These are phyloP conservation scores for Puccinia coronata DNA, from an alignment of 1,284 basidiomycete species.

Conservation along the genomic window DNA sequence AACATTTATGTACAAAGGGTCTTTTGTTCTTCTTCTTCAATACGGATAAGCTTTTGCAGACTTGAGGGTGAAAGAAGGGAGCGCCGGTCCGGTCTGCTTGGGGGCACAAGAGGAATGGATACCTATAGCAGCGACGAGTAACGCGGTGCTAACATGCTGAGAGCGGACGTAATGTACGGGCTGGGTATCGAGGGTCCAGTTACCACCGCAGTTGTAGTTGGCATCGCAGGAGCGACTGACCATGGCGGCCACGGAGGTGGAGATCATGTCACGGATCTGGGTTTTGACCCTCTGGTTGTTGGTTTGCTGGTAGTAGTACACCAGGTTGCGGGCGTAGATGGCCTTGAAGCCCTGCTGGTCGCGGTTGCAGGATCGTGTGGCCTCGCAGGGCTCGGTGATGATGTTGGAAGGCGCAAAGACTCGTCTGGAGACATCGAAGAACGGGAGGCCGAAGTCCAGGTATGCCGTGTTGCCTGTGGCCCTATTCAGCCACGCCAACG, in stretches of 20 bases:
- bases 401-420: constrained; percentile 28
- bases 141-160: constrained; percentile 47
- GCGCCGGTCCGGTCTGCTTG: background rate
- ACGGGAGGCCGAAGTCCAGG: constrained; percentile 26
- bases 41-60: background rate
- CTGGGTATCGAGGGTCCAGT: constrained; percentile 48
- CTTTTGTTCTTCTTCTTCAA: background rate
- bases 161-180: constrained; percentile 48
- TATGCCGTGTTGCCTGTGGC: constrained; percentile 38
- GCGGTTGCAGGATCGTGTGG: constrained; percentile 37
- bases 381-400: constrained; percentile 43
- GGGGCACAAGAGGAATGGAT: background rate
- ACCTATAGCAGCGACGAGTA: constrained; percentile 44
- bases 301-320: constrained; percentile 23
- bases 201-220: constrained; percentile 47
- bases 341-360: constrained; percentile 50
- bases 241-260: constrained; percentile 38
- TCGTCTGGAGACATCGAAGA: constrained; percentile 7
- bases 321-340: constrained; percentile 38
- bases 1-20: no score
- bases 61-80: background rate
- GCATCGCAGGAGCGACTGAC: constrained; percentile 32
- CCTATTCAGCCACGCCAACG: constrained; percentile 36
- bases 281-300: constrained; percentile 13
- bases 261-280: constrained; percentile 20